These are phyloP conservation scores for Tricholoma furcatifolium DNA, from an alignment of 768 basidiomycete genomes.

Conservation along the genomic window DNA sequence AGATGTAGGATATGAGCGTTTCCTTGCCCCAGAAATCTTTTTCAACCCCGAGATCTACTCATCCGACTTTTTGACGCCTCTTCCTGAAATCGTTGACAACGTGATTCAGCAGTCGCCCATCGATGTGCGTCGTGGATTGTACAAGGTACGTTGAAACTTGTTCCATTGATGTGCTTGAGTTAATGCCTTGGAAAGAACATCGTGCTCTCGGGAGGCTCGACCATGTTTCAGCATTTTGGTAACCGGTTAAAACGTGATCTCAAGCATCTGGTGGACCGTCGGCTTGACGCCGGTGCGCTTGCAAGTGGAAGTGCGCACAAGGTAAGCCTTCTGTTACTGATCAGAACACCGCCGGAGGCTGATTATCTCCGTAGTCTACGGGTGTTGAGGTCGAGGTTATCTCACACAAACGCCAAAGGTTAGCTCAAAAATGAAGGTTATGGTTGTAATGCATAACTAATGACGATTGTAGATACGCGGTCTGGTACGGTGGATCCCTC, in stretches of 20 bases:
- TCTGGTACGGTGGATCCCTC: slow-evolving; percentile 97
- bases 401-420: slow-evolving; percentile 96
- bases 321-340: slow-evolving; percentile 40
- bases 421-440: slow-evolving; percentile 19
- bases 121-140: slow-evolving; percentile 93
- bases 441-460: slow-evolving; percentile 7
- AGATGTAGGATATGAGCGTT: slow-evolving; percentile 97
- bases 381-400: slow-evolving; percentile 99
- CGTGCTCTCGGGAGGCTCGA: slow-evolving; percentile 94
- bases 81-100: slow-evolving; percentile 93
- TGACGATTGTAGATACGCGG: slow-evolving; percentile 68
- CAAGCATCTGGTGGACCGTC: slow-evolving; percentile 89
- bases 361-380: slow-evolving; percentile 60
- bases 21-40: slow-evolving; percentile 98
- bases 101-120: slow-evolving; percentile 97
- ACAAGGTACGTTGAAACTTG: slow-evolving; percentile 59
- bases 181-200: slow-evolving; percentile 66
- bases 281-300: slow-evolving; percentile 74
- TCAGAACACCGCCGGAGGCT: not conserved
- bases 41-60: slow-evolving; percentile 99
- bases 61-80: slow-evolving; percentile 94
- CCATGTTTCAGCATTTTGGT: slow-evolving; percentile 99
- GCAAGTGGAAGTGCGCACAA: slow-evolving; percentile 74
- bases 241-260: slow-evolving; percentile 93
- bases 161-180: too few species aligned